Percentiles rank a stretch among this genome's conserved stretches.
Evolutionary conservation across 148 eudicot genomes (phyloP).

Genomic region (Chenopodium berlandieri): DNA sequence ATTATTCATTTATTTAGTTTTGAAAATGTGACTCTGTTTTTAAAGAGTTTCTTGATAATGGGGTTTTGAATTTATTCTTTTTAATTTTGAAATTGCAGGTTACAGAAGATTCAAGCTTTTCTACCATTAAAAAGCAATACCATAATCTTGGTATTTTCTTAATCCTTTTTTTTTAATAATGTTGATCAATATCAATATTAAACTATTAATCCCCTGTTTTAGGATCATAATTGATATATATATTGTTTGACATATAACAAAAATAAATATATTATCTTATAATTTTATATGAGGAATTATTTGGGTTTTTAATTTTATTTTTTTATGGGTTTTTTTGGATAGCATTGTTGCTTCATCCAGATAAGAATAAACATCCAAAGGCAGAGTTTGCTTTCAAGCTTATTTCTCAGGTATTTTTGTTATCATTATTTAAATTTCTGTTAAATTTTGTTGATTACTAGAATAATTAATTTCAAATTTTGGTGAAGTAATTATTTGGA

Average conservation of each 20-base stretch:
- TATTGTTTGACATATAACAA: too few species aligned
- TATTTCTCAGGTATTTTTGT: slow-evolving; percentile 53
- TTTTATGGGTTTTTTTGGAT: background rate
- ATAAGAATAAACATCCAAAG: slow-evolving; percentile 80
- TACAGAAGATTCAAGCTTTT: slow-evolving; percentile 53
- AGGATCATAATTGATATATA: background rate
- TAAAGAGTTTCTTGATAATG: background rate
- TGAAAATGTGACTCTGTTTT: background rate
- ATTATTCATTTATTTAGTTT: background rate
- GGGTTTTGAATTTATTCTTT: background rate
- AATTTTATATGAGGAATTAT: too few species aligned
- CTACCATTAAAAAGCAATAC: slow-evolving; percentile 58
- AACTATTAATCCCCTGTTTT: slow-evolving; percentile 5
- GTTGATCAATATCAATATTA: too few species aligned
- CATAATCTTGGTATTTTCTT: slow-evolving; percentile 55
- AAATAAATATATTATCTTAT: too few species aligned
- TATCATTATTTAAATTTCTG: background rate
- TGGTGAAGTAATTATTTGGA: slow-evolving; percentile 1
- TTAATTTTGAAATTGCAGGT: slow-evolving; percentile 34
- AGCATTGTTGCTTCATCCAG: slow-evolving; percentile 84
- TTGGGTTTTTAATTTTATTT: too few species aligned
- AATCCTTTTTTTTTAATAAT: background rate
- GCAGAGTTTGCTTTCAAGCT: slow-evolving; percentile 86
- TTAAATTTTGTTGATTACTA: background rate
- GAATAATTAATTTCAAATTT: background rate